Evolutionary conservation across 1,139 yeast species (phyloP).

Genomic region (Saccharomyces hybrid): DNA sequence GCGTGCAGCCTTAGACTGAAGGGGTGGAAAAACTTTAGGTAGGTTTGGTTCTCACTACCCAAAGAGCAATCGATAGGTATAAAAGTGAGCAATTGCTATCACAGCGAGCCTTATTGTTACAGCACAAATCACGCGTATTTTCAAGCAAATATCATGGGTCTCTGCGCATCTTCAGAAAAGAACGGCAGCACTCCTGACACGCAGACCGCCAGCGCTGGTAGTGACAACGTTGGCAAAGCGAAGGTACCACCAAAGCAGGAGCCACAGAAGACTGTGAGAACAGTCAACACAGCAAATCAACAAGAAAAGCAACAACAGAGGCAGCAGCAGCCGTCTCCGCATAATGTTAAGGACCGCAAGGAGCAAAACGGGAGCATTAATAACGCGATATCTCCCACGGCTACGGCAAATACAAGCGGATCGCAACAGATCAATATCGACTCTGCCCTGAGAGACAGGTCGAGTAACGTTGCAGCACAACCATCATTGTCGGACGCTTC

Average conservation of each 20-base stretch:
- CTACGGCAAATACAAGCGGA: constrained; percentile 3
- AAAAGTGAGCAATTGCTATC: background rate
- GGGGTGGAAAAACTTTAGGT: background rate
- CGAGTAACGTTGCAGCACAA: background rate
- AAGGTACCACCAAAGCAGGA: background rate
- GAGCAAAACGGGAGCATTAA: constrained; percentile 2
- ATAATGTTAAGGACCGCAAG: background rate
- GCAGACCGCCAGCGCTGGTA: background rate
- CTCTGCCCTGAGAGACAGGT: background rate
- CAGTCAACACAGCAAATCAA: background rate
- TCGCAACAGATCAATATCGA: constrained; percentile 5
- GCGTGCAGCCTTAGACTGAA: background rate
- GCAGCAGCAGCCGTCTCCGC: constrained; percentile 6
- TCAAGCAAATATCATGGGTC: background rate
- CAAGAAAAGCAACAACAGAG: constrained; percentile 1
- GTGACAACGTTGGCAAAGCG: background rate
- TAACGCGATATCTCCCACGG: constrained; percentile 3
- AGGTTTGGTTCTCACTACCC: background rate
- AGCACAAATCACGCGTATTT: background rate
- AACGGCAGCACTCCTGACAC: background rate
- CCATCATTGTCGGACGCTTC: background rate
- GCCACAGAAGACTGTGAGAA: background rate
- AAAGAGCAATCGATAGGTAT: background rate
- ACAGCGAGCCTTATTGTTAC: background rate
- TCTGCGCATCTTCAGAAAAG: constrained; percentile 1